These are phyloP conservation scores for Ascocoryne sarcoides DNA, from an alignment of 2,329 filamentous ascomycete species.

Conservation along the genomic window DNA sequence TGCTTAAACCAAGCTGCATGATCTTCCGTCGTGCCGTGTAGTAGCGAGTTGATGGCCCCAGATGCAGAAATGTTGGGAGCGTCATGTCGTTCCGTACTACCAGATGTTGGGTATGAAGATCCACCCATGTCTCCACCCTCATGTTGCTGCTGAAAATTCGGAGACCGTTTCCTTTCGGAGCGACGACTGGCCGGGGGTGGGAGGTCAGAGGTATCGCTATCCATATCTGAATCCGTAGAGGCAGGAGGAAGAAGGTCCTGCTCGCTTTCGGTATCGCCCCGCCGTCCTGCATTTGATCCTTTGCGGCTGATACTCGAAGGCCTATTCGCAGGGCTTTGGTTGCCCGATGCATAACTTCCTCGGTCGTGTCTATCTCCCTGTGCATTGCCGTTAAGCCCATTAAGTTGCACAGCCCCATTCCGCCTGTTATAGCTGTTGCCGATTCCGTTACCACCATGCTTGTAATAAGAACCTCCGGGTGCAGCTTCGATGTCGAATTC, in stretches of 20 bases:
- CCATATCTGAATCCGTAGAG: slow-evolving; percentile 46
- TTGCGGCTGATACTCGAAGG: slow-evolving; percentile 45
- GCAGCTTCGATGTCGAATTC: slow-evolving; percentile 79
- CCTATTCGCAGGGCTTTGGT: slow-evolving; percentile 22
- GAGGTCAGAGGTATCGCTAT: slow-evolving; percentile 58
- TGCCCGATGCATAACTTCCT: slow-evolving; percentile 31
- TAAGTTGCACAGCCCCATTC: slow-evolving; percentile 40
- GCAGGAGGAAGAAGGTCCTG: slow-evolving; percentile 43
- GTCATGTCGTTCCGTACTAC: slow-evolving; percentile 22
- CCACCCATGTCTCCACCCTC: slow-evolving; percentile 7
- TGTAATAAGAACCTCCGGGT: slow-evolving; percentile 49
- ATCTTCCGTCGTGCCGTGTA: slow-evolving; percentile 71
- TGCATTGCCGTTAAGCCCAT: slow-evolving; percentile 43
- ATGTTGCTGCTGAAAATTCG: not conserved
- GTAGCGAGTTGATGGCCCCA: slow-evolving; percentile 65
- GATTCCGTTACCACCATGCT: slow-evolving; percentile 59
- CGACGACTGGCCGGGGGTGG: slow-evolving; percentile 35
- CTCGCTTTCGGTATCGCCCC: slow-evolving; percentile 39
- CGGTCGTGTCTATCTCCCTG: slow-evolving; percentile 18
- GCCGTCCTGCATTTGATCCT: slow-evolving; percentile 31
- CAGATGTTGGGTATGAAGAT: slow-evolving; percentile 27
- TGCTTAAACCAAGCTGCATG: slow-evolving; percentile 85
- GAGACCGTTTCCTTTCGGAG: slow-evolving; percentile 13
- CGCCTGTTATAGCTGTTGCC: slow-evolving; percentile 65
- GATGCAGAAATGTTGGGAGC: slow-evolving; percentile 54